Base-by-base conservation (phyloP, 495 filamentous ascomycete genomes). In the Lindgomyces ingoldianus region DNA sequence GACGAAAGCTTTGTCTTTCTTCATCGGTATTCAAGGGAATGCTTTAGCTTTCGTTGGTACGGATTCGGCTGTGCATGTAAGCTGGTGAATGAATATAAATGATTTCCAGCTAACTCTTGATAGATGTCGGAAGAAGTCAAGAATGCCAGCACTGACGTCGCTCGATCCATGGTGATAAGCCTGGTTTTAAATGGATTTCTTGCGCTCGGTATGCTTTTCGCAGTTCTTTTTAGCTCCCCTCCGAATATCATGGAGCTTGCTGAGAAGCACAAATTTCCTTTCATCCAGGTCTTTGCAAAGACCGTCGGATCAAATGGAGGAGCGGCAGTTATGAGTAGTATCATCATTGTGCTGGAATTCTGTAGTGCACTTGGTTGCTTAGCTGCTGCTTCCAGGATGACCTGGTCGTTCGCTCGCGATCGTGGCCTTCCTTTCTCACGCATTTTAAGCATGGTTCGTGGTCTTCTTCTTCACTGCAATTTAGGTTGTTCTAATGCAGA, bases 321-420 rank as follows among this genome's bases (percentile, higher is more conserved):
- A 0, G 78, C 80, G 1, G 80, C 77, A 22, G 73, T 78, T 25
- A 80, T 84, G 78, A 80, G 78, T 0, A 73, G 73, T 10, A 76
- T 85, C 26, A 69, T 85, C 44, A 70, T 83, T 9, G 61, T 86
- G 6, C 76, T 81, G 4, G 65, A 81, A 1, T 75, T 79, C 14
- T 77, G 74, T 11, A 76, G 75, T 0, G 75, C 74, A 0, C 77
- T 76, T 24, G 79, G 80, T 18, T 78, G 79, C 2, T 78, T 84
- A 6, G 82, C 84, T 2, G 84, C 83, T 0, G 79, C 81, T 9
- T 85, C 83, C 10, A 76, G 83, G 0, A 83, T 85, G 72, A 75
- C 85, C 0, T 86, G 84, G 72, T 81, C 81, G 2, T 86, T 86
- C 71, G 81, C 82, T 12, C 76, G 84, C 14, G 83, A 85, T 60